These are phyloP conservation scores for Lunularia cruciata DNA, from an alignment of 225 moss, liverwort and hornwort species.

Conservation along the genomic window DNA sequence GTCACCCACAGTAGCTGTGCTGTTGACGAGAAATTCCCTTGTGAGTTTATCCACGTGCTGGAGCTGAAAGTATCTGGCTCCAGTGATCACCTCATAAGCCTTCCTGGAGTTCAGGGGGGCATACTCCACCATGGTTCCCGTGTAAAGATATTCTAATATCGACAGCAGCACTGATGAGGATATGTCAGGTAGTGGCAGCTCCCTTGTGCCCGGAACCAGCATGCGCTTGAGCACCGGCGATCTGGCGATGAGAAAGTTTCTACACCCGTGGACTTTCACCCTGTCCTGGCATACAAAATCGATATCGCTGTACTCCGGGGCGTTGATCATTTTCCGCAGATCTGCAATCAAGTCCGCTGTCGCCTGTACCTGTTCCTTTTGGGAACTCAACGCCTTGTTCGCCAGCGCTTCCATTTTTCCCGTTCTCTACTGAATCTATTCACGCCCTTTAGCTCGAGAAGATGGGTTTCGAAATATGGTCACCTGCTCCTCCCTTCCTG, in stretches of 20 bases:
- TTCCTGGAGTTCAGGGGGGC: conserved; percentile 30
- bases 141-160: conserved; percentile 49
- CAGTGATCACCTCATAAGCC: conserved; percentile 41
- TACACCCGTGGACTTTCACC: conserved; percentile 31
- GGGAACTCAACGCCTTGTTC: neutral
- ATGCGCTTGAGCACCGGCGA: conserved; percentile 34
- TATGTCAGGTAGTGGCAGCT: conserved; percentile 38
- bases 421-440: neutral
- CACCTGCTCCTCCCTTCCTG: no score
- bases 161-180: conserved; percentile 35
- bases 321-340: conserved; percentile 44
- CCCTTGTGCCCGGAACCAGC: conserved; percentile 20
- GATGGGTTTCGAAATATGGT: neutral
- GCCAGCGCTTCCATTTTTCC: conserved; percentile 17
- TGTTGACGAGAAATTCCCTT: conserved; percentile 37
- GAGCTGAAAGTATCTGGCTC: conserved; percentile 38
- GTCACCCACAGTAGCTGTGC: conserved; percentile 29
- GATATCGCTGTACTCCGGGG: conserved; percentile 42
- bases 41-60: conserved; percentile 32
- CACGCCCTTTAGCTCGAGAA: no score
- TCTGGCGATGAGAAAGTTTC: conserved; percentile 38
- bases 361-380: conserved; percentile 18
- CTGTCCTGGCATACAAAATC: conserved; percentile 41
- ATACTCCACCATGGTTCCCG: conserved; percentile 34
- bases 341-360: conserved; percentile 38